A percentile compares a stretch with the other conserved stretches of the same genome.
Evolutionary conservation across 1,139 yeast genomes (phyloP).

Genomic region (Nakaseomyces nivariensis): DNA sequence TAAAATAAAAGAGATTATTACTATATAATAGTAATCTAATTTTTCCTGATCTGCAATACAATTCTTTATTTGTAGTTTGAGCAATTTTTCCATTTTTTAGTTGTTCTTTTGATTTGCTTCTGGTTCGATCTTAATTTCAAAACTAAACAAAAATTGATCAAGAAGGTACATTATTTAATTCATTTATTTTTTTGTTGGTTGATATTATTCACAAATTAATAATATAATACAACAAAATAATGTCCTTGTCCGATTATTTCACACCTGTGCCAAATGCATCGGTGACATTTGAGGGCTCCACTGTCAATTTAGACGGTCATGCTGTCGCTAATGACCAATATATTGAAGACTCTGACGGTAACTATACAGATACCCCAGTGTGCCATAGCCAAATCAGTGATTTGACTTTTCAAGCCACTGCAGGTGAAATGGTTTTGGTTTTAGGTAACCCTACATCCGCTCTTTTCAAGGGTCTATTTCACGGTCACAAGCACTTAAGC

Average conservation of each 20-base stretch:
- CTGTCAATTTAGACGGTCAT: conserved; percentile 8
- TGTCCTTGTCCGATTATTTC: conserved; percentile 20
- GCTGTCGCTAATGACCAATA: conserved; percentile 5
- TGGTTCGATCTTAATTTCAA: no score
- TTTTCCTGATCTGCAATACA: no score
- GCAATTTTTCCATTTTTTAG: no score
- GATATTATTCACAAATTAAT: not conserved
- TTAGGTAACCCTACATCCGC: conserved; percentile 22
- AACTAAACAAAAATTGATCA: no score
- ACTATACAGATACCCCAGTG: not conserved
- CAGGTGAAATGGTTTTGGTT: conserved; percentile 23
- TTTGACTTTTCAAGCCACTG: conserved; percentile 23
- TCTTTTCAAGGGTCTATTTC: conserved; percentile 16
- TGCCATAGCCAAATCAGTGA: conserved; percentile 8
- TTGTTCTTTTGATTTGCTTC: no score
- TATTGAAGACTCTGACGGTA: conserved; percentile 1
- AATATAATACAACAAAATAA: not conserved
- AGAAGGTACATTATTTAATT: not conserved
- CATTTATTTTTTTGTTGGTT: not conserved
- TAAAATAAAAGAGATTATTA: no score
- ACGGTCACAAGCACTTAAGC: conserved; percentile 20
- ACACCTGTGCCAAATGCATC: conserved; percentile 20
- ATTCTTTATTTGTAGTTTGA: no score
- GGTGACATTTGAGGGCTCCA: conserved; percentile 19
- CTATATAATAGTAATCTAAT: no score